Conservation (phyloP, 2,329 filamentous ascomycete genomes). For the Pseudonectria buxi region DNA sequence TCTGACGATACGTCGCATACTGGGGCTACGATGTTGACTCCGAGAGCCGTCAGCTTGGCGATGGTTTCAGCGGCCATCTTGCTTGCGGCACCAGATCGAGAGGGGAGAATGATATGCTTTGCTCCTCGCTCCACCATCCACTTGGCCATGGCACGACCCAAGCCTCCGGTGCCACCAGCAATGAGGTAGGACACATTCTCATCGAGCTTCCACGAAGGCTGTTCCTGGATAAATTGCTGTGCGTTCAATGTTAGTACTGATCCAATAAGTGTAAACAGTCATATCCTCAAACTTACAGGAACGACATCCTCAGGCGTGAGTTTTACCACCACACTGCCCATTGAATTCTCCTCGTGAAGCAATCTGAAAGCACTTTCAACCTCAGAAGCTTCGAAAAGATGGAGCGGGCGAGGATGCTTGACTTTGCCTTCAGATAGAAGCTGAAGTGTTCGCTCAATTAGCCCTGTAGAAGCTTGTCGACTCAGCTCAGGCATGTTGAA, state of each 20-base stretch:
- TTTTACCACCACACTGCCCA: too few species aligned
- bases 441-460: constrained; percentile 3
- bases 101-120: constrained; percentile 23
- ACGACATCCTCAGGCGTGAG: too few species aligned
- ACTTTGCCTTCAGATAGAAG: constrained; percentile 1
- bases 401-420: constrained; percentile 1
- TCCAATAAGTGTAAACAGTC: too few species aligned
- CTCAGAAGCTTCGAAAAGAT: too few species aligned
- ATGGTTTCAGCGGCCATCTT: constrained; percentile 16
- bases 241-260: too few species aligned
- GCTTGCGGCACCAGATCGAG: constrained; percentile 21
- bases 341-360: too few species aligned
- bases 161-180: constrained; percentile 15
- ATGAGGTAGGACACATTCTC: too few species aligned
- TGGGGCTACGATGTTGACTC: constrained; percentile 4
- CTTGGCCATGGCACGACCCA: constrained; percentile 16
- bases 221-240: too few species aligned
- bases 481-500: constrained; percentile 6
- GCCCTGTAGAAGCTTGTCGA: neutral
- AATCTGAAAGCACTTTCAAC: neutral
- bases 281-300: too few species aligned
- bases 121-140: constrained; percentile 15
- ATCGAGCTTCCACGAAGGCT: too few species aligned
- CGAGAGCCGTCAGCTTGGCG: constrained; percentile 7
- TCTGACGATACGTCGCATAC: constrained; percentile 11